Evolutionary conservation across 2,329 filamentous ascomycete genomes (phyloP).

Genomic region (Alternaria incomplexa): DNA sequence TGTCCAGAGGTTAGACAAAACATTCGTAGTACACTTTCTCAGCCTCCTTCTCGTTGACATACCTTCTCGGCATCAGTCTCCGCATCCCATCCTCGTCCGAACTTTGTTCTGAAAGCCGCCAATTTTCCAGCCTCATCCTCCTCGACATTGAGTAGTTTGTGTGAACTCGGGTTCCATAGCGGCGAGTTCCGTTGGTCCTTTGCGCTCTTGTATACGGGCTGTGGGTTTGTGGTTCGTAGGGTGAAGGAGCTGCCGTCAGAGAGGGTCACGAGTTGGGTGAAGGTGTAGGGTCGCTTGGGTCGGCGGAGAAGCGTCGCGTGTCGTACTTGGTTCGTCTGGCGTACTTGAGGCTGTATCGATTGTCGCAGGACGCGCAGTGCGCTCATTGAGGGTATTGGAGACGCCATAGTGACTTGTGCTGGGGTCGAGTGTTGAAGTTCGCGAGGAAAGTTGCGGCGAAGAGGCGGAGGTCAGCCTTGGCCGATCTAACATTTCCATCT

Average conservation of each 20-base stretch:
- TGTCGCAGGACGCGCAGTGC: slow-evolving; percentile 41
- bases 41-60: neutral
- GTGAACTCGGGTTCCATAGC: slow-evolving; percentile 87
- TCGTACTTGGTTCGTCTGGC: slow-evolving; percentile 63
- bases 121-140: slow-evolving; percentile 92
- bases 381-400: slow-evolving; percentile 40
- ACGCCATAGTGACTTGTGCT: slow-evolving; percentile 31
- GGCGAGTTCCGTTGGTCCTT: slow-evolving; percentile 91
- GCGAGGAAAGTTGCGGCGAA: slow-evolving; percentile 32
- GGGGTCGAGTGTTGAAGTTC: slow-evolving; percentile 6
- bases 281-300: slow-evolving; percentile 91
- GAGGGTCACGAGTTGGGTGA: slow-evolving; percentile 94
- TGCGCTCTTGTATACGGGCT: slow-evolving; percentile 64
- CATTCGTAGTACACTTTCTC: neutral
- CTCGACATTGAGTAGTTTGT: slow-evolving; percentile 84
- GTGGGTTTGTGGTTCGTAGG: slow-evolving; percentile 76
- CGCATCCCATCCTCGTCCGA: slow-evolving; percentile 82
- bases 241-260: slow-evolving; percentile 88
- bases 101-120: slow-evolving; percentile 82
- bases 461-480: slow-evolving; percentile 18
- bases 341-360: slow-evolving; percentile 28
- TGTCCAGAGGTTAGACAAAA: slow-evolving; percentile 6
- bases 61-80: slow-evolving; percentile 14
- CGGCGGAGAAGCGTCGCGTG: slow-evolving; percentile 85
- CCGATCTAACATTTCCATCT: slow-evolving; percentile 23